These are phyloP conservation scores for Populus hybrid DNA, from an alignment of 441 rosid species.

Conservation along the genomic window DNA sequence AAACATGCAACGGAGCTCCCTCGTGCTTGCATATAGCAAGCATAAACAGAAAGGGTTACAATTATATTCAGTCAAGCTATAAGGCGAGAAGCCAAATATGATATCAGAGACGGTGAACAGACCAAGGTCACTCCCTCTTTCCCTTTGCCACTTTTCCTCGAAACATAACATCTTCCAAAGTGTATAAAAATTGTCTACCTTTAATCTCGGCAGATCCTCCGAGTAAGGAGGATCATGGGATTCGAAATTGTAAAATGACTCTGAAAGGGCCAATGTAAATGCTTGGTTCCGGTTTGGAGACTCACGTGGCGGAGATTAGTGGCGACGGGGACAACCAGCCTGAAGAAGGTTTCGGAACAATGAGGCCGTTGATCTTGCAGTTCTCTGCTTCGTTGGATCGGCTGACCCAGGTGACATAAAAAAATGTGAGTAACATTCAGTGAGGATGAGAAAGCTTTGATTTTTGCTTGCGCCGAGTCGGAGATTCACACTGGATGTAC, in stretches of 20 bases:
- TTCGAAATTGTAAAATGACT: conserved; percentile 15
- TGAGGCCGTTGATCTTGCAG: conserved; percentile 53
- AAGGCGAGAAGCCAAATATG: conserved; percentile 74
- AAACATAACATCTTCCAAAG: conserved; percentile 58
- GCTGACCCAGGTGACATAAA: conserved; percentile 61
- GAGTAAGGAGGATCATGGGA: conserved; percentile 63
- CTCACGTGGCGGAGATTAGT: conserved; percentile 71
- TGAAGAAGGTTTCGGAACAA: conserved; percentile 69
- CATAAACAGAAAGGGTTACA: conserved; percentile 62
- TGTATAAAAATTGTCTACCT: conserved; percentile 56
- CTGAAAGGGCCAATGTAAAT: conserved; percentile 57
- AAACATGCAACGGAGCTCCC: conserved; percentile 48
- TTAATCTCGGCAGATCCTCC: conserved; percentile 69
- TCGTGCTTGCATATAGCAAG: conserved; percentile 73
- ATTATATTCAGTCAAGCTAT: conserved; percentile 63
- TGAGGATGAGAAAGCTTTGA: conserved; percentile 60
- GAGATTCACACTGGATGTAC: conserved; percentile 82
- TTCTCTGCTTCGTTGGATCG: conserved; percentile 50
- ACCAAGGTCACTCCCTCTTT: conserved; percentile 59
- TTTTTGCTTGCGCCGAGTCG: conserved; percentile 32
- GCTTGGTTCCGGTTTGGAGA: conserved; percentile 72
- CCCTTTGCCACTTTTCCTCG: conserved; percentile 49
- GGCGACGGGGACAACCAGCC: conserved; percentile 55
- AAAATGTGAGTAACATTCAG: conserved; percentile 74
- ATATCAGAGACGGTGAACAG: conserved; percentile 55